A percentile compares a stretch with the other conserved stretches of the same genome.
Conservation (phyloP, 2,329 filamentous ascomycete genomes). For the Calonectria montana region DNA sequence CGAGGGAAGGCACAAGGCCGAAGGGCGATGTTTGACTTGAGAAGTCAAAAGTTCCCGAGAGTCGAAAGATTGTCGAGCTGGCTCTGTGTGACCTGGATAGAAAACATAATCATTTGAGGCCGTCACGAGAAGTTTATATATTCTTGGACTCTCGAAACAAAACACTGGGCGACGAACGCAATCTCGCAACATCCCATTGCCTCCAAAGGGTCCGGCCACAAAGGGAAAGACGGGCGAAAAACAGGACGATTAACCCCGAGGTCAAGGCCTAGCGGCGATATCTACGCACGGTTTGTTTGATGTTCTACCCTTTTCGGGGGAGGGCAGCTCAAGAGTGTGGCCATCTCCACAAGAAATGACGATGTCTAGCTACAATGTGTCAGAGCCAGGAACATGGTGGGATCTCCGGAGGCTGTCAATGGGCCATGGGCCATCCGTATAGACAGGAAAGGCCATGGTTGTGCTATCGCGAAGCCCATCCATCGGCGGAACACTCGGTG, state of each 20-base stretch:
- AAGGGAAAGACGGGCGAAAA: slow-evolving; percentile 20
- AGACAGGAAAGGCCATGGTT: slow-evolving; percentile 9
- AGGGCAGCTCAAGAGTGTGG: slow-evolving; percentile 25
- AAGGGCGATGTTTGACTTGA: slow-evolving; percentile 6
- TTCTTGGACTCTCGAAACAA: neutral
- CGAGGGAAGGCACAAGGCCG: neutral
- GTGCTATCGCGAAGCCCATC: slow-evolving; percentile 37
- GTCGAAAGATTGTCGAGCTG: neutral
- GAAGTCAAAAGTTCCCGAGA: neutral
- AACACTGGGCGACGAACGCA: neutral
- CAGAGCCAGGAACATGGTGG: slow-evolving; percentile 22
- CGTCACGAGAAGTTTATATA: neutral
- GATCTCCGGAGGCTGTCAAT: slow-evolving; percentile 25
- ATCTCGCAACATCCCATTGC: slow-evolving; percentile 17
- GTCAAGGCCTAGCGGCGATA: slow-evolving; percentile 26
- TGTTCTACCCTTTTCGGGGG: slow-evolving; percentile 36
- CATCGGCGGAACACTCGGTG: slow-evolving; percentile 31
- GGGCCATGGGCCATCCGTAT: slow-evolving; percentile 31
- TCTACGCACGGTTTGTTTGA: slow-evolving; percentile 39
- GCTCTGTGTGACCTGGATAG: neutral
- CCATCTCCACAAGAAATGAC: slow-evolving; percentile 25
- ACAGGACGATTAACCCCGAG: slow-evolving; percentile 6
- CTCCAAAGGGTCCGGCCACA: slow-evolving; percentile 10
- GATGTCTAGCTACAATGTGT: slow-evolving; percentile 25
- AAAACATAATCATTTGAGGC: neutral